These are phyloP conservation scores for Salix brachista DNA, from an alignment of 345 rosid genomes.

Conservation along the genomic window DNA sequence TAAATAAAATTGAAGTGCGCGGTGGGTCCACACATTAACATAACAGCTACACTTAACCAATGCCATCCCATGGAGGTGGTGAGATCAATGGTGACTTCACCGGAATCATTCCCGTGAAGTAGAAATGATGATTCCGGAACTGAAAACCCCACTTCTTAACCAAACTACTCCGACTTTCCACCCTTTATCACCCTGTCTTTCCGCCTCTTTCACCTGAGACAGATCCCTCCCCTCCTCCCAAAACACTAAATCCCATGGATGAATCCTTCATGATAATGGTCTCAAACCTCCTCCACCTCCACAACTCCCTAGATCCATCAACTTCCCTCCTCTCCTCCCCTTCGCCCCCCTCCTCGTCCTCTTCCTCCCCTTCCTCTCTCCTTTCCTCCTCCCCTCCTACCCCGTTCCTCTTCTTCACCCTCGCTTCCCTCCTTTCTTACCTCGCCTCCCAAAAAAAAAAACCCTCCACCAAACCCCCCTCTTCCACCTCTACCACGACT, in stretches of 20 bases:
- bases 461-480: conserved; percentile 7
- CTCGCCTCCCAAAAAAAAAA: conserved; percentile 26
- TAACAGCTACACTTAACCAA: background rate
- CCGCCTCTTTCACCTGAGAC: background rate
- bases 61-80: background rate
- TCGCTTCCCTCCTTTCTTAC: conserved; percentile 41
- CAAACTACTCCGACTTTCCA: background rate
- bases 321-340: conserved; percentile 54
- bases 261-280: conserved; percentile 80
- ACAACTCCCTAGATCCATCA: conserved; percentile 75
- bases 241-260: conserved; percentile 58
- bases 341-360: conserved; percentile 26
- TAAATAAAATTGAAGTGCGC: no score
- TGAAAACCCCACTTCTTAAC: background rate
- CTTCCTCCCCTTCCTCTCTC: conserved; percentile 28
- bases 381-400: conserved; percentile 32
- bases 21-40: background rate
- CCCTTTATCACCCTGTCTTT: background rate
- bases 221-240: background rate
- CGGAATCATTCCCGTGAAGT: background rate
- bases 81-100: background rate
- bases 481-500: conserved; percentile 17
- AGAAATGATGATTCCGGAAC: background rate
- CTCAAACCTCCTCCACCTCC: conserved; percentile 89
- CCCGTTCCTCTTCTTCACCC: conserved; percentile 32